Percentiles rank a stretch among this genome's conserved stretches.
phyloP scores from a whole-genome alignment of 345 rosid genomes.

The Melastoma malabathricum region DNA sequence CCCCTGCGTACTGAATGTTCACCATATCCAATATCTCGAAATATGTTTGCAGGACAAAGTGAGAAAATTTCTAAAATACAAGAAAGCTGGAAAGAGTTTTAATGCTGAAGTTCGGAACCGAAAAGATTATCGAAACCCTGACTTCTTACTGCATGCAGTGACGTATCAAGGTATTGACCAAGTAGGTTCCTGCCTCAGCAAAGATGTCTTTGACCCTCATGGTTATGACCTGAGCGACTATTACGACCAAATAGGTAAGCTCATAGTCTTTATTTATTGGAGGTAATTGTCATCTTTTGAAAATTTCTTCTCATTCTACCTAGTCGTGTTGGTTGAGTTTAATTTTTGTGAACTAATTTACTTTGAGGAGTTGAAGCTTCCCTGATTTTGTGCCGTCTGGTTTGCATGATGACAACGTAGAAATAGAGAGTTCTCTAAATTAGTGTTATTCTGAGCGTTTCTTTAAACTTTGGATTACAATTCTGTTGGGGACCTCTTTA shows the following conservation, averaged over 20 bases:
- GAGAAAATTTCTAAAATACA: constrained; percentile 65
- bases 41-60: constrained; percentile 49
- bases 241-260: constrained; percentile 66
- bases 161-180: constrained; percentile 88
- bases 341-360: no score
- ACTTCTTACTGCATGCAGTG: constrained; percentile 85
- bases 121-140: constrained; percentile 93
- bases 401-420: no score
- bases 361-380: no score
- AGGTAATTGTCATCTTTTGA: constrained; percentile 1
- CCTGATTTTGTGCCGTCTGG: no score
- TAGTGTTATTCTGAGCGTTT: no score
- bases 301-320: neutral
- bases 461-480: neutral
- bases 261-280: neutral
- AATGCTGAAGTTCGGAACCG: constrained; percentile 89
- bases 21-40: neutral
- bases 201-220: constrained; percentile 88
- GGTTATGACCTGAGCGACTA: constrained; percentile 84
- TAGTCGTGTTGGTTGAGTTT: no score
- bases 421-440: no score
- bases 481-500: constrained; percentile 1
- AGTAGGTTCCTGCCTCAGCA: constrained; percentile 83
- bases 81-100: constrained; percentile 82
- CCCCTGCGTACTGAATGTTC: no score